These are phyloP conservation scores for Aureobasidium sp. DNA, from an alignment of 2,329 filamentous ascomycete genomes.

Conservation along the genomic window DNA sequence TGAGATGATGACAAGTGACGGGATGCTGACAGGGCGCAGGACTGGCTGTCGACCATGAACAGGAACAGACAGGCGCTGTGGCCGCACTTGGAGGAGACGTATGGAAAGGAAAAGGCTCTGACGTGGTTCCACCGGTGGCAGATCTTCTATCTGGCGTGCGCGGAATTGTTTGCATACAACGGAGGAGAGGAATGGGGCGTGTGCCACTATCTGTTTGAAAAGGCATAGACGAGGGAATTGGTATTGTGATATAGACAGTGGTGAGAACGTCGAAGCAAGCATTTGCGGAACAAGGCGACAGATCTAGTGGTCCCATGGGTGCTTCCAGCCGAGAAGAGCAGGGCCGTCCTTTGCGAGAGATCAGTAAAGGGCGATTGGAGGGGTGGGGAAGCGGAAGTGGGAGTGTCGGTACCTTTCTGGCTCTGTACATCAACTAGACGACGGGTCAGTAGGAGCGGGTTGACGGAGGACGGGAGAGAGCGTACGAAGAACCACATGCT, in stretches of 20 bases:
- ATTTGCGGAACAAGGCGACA: not conserved
- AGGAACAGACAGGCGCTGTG: constrained; percentile 54
- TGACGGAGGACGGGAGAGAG: constrained; percentile 19
- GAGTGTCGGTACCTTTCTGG: constrained; percentile 30
- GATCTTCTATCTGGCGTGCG: constrained; percentile 65
- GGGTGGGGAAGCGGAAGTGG: not conserved
- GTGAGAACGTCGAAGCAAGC: not conserved
- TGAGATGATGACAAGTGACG: not conserved
- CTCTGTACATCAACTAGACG: constrained; percentile 81
- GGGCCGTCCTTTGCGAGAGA: constrained; percentile 77
- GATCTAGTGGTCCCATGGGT: constrained; percentile 86
- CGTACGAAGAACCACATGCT: constrained; percentile 99
- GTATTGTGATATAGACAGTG: constrained; percentile 11
- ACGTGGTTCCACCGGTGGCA: constrained; percentile 67
- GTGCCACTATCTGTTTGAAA: constrained; percentile 60
- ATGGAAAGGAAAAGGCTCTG: constrained; percentile 52
- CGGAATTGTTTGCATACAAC: constrained; percentile 60
- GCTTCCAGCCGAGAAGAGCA: constrained; percentile 84
- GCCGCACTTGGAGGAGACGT: constrained; percentile 58
- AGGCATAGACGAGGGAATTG: constrained; percentile 30
- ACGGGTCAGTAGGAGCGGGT: not conserved
- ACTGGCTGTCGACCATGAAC: constrained; percentile 58
- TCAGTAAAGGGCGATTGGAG: not conserved
- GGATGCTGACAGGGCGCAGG: constrained; percentile 30
- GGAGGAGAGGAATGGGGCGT: constrained; percentile 63